These are phyloP conservation scores for Fagus sylvatica DNA, from an alignment of 306 rosid species.

Conservation along the genomic window DNA sequence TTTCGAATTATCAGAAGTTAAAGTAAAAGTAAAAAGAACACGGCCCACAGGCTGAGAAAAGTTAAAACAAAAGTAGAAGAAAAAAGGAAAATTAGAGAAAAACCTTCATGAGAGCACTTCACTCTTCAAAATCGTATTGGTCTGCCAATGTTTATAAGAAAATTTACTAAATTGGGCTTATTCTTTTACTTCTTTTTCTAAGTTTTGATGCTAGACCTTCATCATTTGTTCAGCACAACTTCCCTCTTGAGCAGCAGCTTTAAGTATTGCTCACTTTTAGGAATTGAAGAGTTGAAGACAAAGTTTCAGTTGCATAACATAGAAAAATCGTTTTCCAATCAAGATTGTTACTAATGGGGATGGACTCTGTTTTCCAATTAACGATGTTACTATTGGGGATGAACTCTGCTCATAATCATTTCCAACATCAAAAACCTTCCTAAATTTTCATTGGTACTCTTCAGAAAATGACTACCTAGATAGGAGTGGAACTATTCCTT, in stretches of 20 bases:
- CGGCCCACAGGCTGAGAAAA: not conserved
- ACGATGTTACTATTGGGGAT: too few relatives aligned
- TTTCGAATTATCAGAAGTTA: not conserved
- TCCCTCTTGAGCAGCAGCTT: not conserved
- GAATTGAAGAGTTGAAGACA: not conserved
- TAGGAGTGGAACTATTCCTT: too few relatives aligned
- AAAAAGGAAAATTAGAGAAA: not conserved
- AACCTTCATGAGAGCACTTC: not conserved
- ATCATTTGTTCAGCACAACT: not conserved
- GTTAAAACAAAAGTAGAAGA: not conserved
- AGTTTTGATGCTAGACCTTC: not conserved
- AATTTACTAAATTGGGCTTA: conserved; percentile 59
- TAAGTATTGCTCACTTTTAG: not conserved
- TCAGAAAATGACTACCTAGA: too few relatives aligned
- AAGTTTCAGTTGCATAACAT: too few relatives aligned
- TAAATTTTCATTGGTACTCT: too few relatives aligned
- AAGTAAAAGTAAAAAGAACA: not conserved
- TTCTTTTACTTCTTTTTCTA: not conserved
- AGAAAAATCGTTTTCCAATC: too few relatives aligned
- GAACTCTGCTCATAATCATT: too few relatives aligned
- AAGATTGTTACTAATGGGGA: too few relatives aligned
- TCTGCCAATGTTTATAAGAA: too few relatives aligned
- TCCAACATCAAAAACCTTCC: too few relatives aligned
- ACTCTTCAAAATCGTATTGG: too few relatives aligned
- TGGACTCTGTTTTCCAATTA: too few relatives aligned